phyloP scores from a whole-genome alignment of 768 basidiomycete genomes.

The Boletus rubroflammeus region DNA sequence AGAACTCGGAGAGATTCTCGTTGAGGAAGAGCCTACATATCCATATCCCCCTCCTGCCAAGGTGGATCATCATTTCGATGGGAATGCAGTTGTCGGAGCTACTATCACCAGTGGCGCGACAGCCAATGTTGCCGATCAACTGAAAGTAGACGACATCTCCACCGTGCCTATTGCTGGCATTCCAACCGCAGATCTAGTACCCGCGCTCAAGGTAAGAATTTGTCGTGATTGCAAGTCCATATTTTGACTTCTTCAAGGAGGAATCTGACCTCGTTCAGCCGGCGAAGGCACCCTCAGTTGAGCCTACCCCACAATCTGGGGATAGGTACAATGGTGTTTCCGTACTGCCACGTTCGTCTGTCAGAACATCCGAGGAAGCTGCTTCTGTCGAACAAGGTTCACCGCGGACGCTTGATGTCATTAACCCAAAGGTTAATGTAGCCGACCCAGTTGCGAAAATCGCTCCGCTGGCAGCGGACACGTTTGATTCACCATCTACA shows the following conservation, averaged over 20 bases:
- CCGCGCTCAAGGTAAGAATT: conserved; percentile 12
- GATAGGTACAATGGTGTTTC: neutral
- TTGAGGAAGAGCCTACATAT: conserved; percentile 44
- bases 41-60: conserved; percentile 22
- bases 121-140: conserved; percentile 16
- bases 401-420: neutral
- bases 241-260: conserved; percentile 8
- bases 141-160: conserved; percentile 3
- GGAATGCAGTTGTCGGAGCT: conserved; percentile 11
- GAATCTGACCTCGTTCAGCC: neutral
- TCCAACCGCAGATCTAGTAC: neutral
- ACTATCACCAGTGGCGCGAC: conserved; percentile 23
- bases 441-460: neutral
- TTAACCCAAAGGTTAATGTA: neutral
- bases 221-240: neutral
- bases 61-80: conserved; percentile 31
- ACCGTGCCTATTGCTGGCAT: neutral
- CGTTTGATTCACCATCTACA: neutral
- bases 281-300: conserved; percentile 13
- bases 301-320: conserved; percentile 15
- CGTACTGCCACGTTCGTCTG: neutral
- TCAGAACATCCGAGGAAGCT: conserved; percentile 6
- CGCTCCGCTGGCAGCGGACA: conserved; percentile 1
- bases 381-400: conserved; percentile 3
- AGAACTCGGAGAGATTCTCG: conserved; percentile 68